Percentiles rank a stretch among this genome's conserved stretches.
phyloP scores from a whole-genome alignment of 208 protist species.

The Trypanosoma melophagium region DNA sequence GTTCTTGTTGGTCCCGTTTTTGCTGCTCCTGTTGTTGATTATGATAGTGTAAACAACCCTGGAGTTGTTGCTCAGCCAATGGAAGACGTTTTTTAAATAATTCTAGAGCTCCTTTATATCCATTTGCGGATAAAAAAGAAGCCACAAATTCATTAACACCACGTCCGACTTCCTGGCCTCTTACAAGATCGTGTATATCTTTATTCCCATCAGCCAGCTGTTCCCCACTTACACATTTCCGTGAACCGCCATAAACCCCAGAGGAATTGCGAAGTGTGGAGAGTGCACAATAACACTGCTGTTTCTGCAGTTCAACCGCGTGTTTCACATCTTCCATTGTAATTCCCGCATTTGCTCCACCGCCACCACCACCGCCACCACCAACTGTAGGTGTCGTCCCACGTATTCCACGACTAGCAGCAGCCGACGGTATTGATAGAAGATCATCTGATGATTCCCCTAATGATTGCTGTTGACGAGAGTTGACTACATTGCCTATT shows the following conservation, averaged over 20 bases:
- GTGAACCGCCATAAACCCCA: too few species aligned
- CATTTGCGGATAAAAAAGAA: slow-evolving; percentile 38
- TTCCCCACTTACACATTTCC: too few species aligned
- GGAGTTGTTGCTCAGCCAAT: slow-evolving; percentile 43
- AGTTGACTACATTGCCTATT: too few species aligned
- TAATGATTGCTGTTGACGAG: neutral
- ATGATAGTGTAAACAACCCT: slow-evolving; percentile 22
- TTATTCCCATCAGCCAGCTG: neutral
- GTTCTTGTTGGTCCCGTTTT: neutral
- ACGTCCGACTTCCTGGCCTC: neutral
- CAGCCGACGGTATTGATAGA: neutral
- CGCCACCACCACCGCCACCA: neutral
- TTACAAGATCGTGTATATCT: neutral
- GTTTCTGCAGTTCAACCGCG: too few species aligned
- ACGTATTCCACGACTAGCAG: neutral
- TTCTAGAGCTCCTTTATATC: slow-evolving; percentile 36
- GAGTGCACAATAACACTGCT: too few species aligned
- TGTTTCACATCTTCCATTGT: neutral
- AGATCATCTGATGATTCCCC: neutral
- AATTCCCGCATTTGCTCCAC: neutral
- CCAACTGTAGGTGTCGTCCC: neutral
- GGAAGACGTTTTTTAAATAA: slow-evolving; percentile 44
- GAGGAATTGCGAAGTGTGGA: too few species aligned
- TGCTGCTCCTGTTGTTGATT: slow-evolving; percentile 6
- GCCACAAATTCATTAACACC: slow-evolving; percentile 53